Evolutionary conservation across 2,329 filamentous ascomycete genomes (phyloP).

Genomic region (Aspergillus sclerotialis): DNA sequence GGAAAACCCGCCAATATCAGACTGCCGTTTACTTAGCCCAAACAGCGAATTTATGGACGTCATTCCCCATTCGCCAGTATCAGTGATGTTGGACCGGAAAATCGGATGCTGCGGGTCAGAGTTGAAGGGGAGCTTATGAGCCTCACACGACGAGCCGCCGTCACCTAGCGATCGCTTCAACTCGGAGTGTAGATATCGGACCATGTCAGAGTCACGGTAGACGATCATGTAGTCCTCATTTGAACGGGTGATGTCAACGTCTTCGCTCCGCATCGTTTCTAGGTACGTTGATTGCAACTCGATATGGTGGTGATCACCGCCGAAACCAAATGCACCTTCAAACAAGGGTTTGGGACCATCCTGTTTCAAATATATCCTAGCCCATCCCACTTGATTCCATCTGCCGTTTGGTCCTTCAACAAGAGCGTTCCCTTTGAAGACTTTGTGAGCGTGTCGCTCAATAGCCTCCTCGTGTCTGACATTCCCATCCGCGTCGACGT

Average conservation of each 20-base stretch:
- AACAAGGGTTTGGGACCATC: slow-evolving; percentile 79
- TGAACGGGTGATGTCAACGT: slow-evolving; percentile 56
- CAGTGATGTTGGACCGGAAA: slow-evolving; percentile 46
- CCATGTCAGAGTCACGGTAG: slow-evolving; percentile 84
- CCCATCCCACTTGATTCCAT: slow-evolving; percentile 83
- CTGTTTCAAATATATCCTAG: slow-evolving; percentile 66
- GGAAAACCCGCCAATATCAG: slow-evolving; percentile 60
- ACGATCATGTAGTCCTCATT: slow-evolving; percentile 76
- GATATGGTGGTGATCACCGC: slow-evolving; percentile 79
- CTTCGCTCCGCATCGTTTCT: slow-evolving; percentile 61
- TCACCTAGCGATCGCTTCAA: slow-evolving; percentile 53
- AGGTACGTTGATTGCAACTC: slow-evolving; percentile 69
- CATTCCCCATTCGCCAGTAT: slow-evolving; percentile 51
- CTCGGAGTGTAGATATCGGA: slow-evolving; percentile 46
- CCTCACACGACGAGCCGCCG: slow-evolving; percentile 53
- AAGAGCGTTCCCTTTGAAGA: slow-evolving; percentile 77
- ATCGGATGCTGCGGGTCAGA: slow-evolving; percentile 63
- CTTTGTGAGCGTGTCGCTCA: slow-evolving; percentile 65
- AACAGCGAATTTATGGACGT: slow-evolving; percentile 61
- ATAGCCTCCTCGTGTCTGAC: slow-evolving; percentile 62
- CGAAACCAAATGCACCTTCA: slow-evolving; percentile 77
- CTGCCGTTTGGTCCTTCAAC: slow-evolving; percentile 55
- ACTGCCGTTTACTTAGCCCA: slow-evolving; percentile 55
- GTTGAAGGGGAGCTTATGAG: slow-evolving; percentile 78
- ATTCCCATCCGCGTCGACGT: slow-evolving; percentile 65